A percentile compares a stretch with the other conserved stretches of the same genome.
Conservation (phyloP, 1,284 basidiomycete genomes). For the Boletus semigastroideus region DNA sequence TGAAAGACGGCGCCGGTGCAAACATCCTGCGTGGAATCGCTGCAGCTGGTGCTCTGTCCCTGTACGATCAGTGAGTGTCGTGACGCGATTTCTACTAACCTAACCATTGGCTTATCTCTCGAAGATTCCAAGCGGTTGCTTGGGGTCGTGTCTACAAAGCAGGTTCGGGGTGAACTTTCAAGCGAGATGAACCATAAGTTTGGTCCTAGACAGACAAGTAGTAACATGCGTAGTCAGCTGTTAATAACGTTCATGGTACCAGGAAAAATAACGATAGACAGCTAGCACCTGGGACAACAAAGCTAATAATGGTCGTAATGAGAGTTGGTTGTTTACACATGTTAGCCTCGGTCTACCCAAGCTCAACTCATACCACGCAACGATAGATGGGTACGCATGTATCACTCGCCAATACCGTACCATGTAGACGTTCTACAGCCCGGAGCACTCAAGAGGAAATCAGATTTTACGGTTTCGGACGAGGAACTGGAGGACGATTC, state of each 20-base stretch:
- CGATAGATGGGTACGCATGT: constrained; percentile 28
- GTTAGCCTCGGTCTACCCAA: neutral
- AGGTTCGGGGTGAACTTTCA: constrained; percentile 31
- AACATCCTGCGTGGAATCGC: constrained; percentile 68
- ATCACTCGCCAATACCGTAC: constrained; percentile 15
- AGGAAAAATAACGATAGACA: too few species aligned
- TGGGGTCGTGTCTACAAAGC: constrained; percentile 43
- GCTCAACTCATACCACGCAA: neutral
- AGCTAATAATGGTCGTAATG: too few species aligned
- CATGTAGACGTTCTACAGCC: constrained; percentile 16
- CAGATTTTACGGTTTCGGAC: constrained; percentile 8
- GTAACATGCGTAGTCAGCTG: neutral
- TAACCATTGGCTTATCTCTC: constrained; percentile 1
- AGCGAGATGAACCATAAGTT: neutral
- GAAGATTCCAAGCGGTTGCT: constrained; percentile 43
- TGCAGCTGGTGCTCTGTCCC: constrained; percentile 68
- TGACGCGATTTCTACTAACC: neutral
- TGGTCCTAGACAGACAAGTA: neutral
- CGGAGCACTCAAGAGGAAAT: constrained; percentile 11
- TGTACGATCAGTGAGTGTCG: constrained; percentile 62
- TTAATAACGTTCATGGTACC: neutral
- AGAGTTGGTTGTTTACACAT: neutral
- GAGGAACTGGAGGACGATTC: constrained; percentile 12
- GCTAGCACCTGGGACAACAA: too few species aligned
- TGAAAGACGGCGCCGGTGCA: constrained; percentile 50